Conservation (phyloP, 2,329 filamentous ascomycete genomes). For the Neopestalotiopsis sp. region DNA sequence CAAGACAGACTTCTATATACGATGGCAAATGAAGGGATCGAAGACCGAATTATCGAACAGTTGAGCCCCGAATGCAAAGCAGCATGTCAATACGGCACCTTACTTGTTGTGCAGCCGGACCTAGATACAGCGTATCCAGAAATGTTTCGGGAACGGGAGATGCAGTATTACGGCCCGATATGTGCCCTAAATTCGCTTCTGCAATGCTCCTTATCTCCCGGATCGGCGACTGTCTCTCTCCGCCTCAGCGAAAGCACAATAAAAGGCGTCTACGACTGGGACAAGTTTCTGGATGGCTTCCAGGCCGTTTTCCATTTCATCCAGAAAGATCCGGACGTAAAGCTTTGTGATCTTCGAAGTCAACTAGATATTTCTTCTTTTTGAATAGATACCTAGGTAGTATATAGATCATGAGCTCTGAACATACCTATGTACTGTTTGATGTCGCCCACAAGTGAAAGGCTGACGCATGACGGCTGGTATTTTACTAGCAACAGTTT, state of each 20-base stretch:
- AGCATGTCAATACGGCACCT: constrained; percentile 6
- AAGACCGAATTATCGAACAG: constrained; percentile 5
- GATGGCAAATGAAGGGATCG: neutral
- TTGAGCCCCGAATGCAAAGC: constrained; percentile 8
- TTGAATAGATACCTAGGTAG: neutral
- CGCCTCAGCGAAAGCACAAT: constrained; percentile 8
- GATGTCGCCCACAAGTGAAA: too few species aligned
- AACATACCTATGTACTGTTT: too few species aligned
- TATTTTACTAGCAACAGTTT: too few species aligned
- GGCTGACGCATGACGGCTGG: too few species aligned
- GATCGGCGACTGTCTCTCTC: constrained; percentile 8
- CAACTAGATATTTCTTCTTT: neutral
- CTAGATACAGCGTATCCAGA: constrained; percentile 9
- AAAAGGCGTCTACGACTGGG: constrained; percentile 5
- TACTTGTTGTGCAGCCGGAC: constrained; percentile 1
- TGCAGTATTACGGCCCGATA: constrained; percentile 8
- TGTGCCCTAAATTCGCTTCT: constrained; percentile 1
- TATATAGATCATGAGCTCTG: neutral
- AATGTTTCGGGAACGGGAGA: constrained; percentile 8
- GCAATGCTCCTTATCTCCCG: constrained; percentile 3
- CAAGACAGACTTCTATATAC: neutral
- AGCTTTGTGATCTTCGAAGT: constrained; percentile 8
- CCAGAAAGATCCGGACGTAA: neutral
- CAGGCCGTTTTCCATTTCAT: neutral
- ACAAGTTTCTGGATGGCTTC: neutral